Evolutionary conservation across 2,329 filamentous ascomycete species (phyloP).

Genomic region (Plenodomus tracheiphilus): DNA sequence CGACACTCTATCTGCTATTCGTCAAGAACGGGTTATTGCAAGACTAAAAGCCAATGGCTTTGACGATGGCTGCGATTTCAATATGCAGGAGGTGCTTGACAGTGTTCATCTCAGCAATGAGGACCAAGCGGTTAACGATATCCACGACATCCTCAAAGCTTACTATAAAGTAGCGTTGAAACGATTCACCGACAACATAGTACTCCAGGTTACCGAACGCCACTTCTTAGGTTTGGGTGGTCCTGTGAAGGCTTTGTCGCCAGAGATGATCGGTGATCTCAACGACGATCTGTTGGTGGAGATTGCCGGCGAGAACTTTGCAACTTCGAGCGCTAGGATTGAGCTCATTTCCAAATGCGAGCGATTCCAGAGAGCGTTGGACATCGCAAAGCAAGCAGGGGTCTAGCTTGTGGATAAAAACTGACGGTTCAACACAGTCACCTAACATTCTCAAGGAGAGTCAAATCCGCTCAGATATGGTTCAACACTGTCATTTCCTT

Average conservation of each 20-base stretch:
- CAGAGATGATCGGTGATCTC: conserved; percentile 55
- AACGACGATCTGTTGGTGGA: conserved; percentile 53
- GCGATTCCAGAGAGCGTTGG: conserved; percentile 10
- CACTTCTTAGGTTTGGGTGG: conserved; percentile 52
- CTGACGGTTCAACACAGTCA: no score
- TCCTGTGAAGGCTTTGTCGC: conserved; percentile 58
- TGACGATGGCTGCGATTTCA: conserved; percentile 2
- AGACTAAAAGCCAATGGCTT: conserved; percentile 3
- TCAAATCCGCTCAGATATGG: no score
- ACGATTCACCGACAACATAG: conserved; percentile 66
- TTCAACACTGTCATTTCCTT: no score
- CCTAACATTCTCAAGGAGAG: no score
- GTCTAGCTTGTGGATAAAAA: no score
- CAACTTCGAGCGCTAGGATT: conserved; percentile 11
- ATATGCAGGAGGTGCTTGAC: conserved; percentile 3
- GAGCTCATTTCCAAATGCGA: conserved; percentile 6
- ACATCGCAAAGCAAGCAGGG: conserved; percentile 3
- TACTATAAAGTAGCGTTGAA: conserved; percentile 66
- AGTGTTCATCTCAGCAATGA: conserved; percentile 11
- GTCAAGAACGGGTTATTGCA: conserved; percentile 8
- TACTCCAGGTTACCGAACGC: conserved; percentile 60
- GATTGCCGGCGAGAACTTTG: conserved; percentile 62
- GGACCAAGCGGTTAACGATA: conserved; percentile 48
- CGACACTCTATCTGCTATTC: conserved; percentile 4
- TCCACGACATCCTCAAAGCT: conserved; percentile 62